Conservation (phyloP, 192 early-diverging fungal genomes). For the Phlyctochytrium bullatum region DNA sequence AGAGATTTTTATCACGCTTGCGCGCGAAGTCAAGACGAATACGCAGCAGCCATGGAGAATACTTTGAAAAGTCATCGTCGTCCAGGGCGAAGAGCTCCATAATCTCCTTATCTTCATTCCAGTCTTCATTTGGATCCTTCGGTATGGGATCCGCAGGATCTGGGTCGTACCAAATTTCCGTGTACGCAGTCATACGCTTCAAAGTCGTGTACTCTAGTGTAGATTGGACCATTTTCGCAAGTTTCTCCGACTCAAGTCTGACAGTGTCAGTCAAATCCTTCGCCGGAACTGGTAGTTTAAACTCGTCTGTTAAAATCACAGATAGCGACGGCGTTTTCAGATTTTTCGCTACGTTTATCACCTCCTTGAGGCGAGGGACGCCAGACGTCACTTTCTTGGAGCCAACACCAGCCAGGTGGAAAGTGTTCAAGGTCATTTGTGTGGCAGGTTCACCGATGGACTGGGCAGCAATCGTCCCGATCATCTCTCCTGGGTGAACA, state of each 20-base stretch:
- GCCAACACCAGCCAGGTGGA: slow-evolving; percentile 98
- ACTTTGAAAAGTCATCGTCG: slow-evolving; percentile 55
- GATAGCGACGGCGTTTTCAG: slow-evolving; percentile 90
- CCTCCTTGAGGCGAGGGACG: slow-evolving; percentile 98
- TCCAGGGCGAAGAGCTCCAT: slow-evolving; percentile 83
- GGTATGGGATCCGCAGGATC: slow-evolving; percentile 57
- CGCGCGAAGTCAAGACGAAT: slow-evolving; percentile 57
- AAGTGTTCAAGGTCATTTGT: slow-evolving; percentile 99
- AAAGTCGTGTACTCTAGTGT: slow-evolving; percentile 91
- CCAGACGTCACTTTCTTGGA: slow-evolving; percentile 97
- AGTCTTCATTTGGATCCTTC: slow-evolving; percentile 60
- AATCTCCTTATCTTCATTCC: slow-evolving; percentile 87
- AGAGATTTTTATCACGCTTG: slow-evolving; percentile 87
- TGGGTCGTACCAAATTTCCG: slow-evolving; percentile 98
- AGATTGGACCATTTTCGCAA: slow-evolving; percentile 84
- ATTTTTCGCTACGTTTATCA: slow-evolving; percentile 97
- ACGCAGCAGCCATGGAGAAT: slow-evolving; percentile 59
- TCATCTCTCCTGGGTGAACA: slow-evolving; percentile 96
- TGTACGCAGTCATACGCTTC: slow-evolving; percentile 72
- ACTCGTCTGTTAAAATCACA: slow-evolving; percentile 70
- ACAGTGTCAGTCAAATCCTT: slow-evolving; percentile 10
- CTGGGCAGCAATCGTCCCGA: slow-evolving; percentile 95
- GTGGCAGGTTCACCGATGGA: slow-evolving; percentile 99
- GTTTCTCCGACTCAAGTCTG: slow-evolving; percentile 2
- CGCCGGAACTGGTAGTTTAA: slow-evolving; percentile 65